Base-by-base conservation (phyloP, 129 eudicot genomes). In the Chrysanthemum lavandulifolium region DNA sequence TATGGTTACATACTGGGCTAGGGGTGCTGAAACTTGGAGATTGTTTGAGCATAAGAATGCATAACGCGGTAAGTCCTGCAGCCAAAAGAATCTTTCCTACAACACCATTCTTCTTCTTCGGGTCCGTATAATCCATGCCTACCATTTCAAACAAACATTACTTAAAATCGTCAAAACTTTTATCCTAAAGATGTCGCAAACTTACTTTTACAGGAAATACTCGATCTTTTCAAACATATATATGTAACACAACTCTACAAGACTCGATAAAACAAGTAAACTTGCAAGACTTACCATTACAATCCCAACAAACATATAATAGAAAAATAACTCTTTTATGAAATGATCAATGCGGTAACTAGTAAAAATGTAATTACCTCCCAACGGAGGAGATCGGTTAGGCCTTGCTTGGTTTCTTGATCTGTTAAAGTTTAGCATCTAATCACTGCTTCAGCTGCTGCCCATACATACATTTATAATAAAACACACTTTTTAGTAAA, bases 101-200 rank as follows among this genome's bases (percentile, higher is more conserved):
- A 36, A 80, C 61, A 55, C 75, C 77, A 79, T 80, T 86, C 76
- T 77, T 80, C 69, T 87, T 65, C 58, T 82, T 88, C 1, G 88
- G 74, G 61, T 84, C 96, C 68, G 47, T 64, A 65, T 72, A 78
- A 78, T 91, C 97, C 97, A 91, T 86, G 78, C 87, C 88, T 82
- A 47, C 55, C 77, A 74, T 10, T 19, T 78, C 63, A 64, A 51
- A 69, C 4, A 31, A 4, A 64, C 55, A 63, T 2, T 0, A 1
- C 15, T 65, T 65, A 18, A 50, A 53, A 59, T 11, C 51, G 10
- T 12, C n/a, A 7, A 50, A 60, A 25, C 65, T 31, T 68, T 9
- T 5, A 60, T 27, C 40, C 21, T 54, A 18, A 18, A 29, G 8
- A 25, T 9, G 18, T 21, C 18, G 8, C 13, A 10, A 54, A 8